These are phyloP conservation scores for Verticillium klebahnii DNA, from an alignment of 2,329 filamentous ascomycete genomes.

Conservation along the genomic window DNA sequence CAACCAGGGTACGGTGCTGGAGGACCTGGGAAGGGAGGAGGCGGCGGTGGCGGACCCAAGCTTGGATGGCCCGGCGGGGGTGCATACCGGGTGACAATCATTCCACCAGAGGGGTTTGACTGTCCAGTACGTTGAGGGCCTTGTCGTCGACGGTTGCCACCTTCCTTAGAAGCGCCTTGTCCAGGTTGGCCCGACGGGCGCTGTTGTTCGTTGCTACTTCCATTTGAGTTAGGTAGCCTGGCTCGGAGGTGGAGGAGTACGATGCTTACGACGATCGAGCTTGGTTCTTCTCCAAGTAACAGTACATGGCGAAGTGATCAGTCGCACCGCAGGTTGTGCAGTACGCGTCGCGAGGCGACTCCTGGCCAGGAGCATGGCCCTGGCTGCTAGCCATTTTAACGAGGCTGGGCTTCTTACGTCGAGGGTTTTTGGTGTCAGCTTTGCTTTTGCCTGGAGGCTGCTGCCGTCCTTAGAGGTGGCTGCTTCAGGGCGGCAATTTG, in stretches of 20 bases:
- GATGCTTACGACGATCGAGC: neutral
- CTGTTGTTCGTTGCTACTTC: neutral
- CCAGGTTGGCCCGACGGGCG: neutral
- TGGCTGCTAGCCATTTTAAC: neutral
- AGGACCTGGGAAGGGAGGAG: conserved; percentile 6
- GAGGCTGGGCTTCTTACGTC: too few relatives aligned
- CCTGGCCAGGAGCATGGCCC: conserved; percentile 6
- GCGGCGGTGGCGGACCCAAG: conserved; percentile 10
- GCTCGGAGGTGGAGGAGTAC: neutral
- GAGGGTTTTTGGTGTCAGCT: too few relatives aligned
- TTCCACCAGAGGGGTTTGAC: neutral
- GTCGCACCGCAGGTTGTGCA: conserved; percentile 12
- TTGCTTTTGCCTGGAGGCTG: too few relatives aligned
- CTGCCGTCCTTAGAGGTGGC: too few relatives aligned
- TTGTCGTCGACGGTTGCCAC: neutral
- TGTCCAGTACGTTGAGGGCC: neutral
- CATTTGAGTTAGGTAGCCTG: neutral
- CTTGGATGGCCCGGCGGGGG: conserved; percentile 7
- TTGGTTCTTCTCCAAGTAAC: neutral
- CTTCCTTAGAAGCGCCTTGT: neutral
- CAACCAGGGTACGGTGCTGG: conserved; percentile 5
- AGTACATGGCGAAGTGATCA: conserved; percentile 10
- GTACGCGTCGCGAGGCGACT: conserved; percentile 9
- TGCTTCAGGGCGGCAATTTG: too few relatives aligned
- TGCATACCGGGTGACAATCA: conserved; percentile 12